These are phyloP conservation scores for Microsporum canis DNA, from an alignment of 2,329 filamentous ascomycete genomes.

Conservation along the genomic window DNA sequence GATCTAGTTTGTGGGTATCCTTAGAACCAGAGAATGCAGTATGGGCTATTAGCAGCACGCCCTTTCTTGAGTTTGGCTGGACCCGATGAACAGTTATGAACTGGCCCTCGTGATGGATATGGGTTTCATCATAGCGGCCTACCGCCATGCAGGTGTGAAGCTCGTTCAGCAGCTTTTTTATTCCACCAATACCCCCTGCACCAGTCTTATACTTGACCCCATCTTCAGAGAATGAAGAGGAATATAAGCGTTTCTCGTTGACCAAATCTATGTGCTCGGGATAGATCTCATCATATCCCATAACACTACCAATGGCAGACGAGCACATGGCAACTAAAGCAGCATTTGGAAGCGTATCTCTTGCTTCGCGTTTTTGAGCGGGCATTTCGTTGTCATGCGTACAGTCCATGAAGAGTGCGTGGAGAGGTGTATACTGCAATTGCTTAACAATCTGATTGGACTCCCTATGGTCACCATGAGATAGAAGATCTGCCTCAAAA, in stretches of 20 bases:
- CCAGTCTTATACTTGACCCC: conserved; percentile 54
- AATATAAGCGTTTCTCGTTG: conserved; percentile 73
- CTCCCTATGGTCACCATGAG: conserved; percentile 43
- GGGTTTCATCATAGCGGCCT: conserved; percentile 86
- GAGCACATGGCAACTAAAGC: conserved; percentile 93
- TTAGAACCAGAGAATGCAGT: conserved; percentile 90
- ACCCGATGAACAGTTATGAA: conserved; percentile 95
- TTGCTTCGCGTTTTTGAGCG: conserved; percentile 84
- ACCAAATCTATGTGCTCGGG: conserved; percentile 89
- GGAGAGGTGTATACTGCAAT: conserved; percentile 78
- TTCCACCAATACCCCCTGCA: conserved; percentile 73
- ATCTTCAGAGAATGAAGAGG: conserved; percentile 57
- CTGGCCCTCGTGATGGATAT: conserved; percentile 91
- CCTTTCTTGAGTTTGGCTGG: conserved; percentile 81
- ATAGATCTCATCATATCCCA: conserved; percentile 96
- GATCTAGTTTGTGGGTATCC: conserved; percentile 66
- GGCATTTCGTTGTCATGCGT: conserved; percentile 97
- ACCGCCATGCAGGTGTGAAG: conserved; percentile 94
- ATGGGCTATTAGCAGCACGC: conserved; percentile 90
- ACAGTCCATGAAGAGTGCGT: conserved; percentile 97
- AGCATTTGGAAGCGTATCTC: conserved; percentile 87
- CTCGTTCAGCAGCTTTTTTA: conserved; percentile 88
- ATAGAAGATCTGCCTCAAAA: conserved; percentile 85
- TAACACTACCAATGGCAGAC: conserved; percentile 87
- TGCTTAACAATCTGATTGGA: conserved; percentile 57